Base-by-base conservation (phyloP, 371 early-diverging fungal genomes). In the Mucor piriformis region DNA sequence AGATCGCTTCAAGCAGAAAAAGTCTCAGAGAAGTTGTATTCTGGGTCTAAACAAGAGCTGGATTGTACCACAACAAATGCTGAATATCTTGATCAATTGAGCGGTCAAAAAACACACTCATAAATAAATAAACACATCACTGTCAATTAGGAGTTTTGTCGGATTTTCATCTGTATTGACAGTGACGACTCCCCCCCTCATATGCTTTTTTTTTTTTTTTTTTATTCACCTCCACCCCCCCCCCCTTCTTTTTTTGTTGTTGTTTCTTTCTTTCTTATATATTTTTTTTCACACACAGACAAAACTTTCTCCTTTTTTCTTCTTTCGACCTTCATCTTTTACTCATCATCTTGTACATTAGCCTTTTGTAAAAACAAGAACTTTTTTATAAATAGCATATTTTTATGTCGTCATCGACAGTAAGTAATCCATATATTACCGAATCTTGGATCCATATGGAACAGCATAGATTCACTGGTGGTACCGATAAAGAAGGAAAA, bases 371-470 rank as follows among this genome's bases (percentile, higher is more conserved):
- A 25, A 40, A 43, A 43, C 25, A 52, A 52, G 37, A 37, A 32
- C 42, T 15, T 42, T 54, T 23, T 34, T 48, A 52, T 12, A 6
- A 40, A 16, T n/a, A 40, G 18, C 8, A 18, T 52, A 18, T 46
- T 48, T 61, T 67, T 64, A 77, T 77, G 77, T 73, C 77, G 52
- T 77, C 74, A 54, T 69, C 77, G 61, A 74, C 77, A 50, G 57
- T 77, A 54, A 62, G 71, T 38, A 71, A 71, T 51, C 65, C 70
- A 46, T 69, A 71, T 53, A 69, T 63, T 46, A 59, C 69, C 49
- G 72, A 76, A 49, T 63, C 70, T 60, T 77, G 77, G 77, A 63
- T 72, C 59, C 72, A 67, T 69, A 71, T 72, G 72, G 67, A 77
- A 57, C 67, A 76, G 43, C 68, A 71, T 51, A 61, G 62, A 71